A percentile compares a stretch with the other conserved stretches of the same genome.
phyloP scores from a whole-genome alignment of 257 asterid genomes.

The Penstemon eatonii region DNA sequence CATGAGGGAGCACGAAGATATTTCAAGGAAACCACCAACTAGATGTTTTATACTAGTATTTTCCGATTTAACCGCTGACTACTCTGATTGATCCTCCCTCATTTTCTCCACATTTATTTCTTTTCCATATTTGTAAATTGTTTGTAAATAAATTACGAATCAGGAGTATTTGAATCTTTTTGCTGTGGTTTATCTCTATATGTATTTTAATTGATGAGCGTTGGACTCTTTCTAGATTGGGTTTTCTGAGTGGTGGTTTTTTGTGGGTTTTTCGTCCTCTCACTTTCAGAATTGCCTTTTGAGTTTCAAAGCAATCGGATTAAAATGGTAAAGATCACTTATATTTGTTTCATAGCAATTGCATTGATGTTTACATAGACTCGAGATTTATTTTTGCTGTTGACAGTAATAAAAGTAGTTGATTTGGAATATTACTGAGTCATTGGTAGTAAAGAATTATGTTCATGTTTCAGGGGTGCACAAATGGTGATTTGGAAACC shows the following conservation, averaged over 20 bases:
- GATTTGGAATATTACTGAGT: neutral
- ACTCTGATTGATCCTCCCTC: conserved; percentile 15
- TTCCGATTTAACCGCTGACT: no score
- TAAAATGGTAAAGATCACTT: conserved; percentile 12
- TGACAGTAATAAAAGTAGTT: neutral
- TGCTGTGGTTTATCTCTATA: neutral
- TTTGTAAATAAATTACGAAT: neutral
- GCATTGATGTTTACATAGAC: neutral
- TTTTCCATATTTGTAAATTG: conserved; percentile 16
- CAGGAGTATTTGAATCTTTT: neutral
- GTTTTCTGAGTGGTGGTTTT: neutral
- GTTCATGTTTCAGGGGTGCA: conserved; percentile 1
- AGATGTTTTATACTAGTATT: conserved; percentile 18
- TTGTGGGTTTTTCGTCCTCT: conserved; percentile 20
- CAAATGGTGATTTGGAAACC: neutral
- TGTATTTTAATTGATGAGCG: neutral
- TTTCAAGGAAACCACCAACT: conserved; percentile 31
- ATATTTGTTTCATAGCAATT: neutral
- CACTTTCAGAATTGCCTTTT: conserved; percentile 11
- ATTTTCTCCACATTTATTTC: conserved; percentile 21
- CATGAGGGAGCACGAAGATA: conserved; percentile 21
- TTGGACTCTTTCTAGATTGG: conserved; percentile 33
- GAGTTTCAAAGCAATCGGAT: neutral
- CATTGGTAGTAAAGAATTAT: neutral
- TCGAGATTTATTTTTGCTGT: neutral